A percentile compares a stretch with the other conserved stretches of the same genome.
Evolutionary conservation across 441 rosid species (phyloP).

Genomic region (Raphanus hybrid): DNA sequence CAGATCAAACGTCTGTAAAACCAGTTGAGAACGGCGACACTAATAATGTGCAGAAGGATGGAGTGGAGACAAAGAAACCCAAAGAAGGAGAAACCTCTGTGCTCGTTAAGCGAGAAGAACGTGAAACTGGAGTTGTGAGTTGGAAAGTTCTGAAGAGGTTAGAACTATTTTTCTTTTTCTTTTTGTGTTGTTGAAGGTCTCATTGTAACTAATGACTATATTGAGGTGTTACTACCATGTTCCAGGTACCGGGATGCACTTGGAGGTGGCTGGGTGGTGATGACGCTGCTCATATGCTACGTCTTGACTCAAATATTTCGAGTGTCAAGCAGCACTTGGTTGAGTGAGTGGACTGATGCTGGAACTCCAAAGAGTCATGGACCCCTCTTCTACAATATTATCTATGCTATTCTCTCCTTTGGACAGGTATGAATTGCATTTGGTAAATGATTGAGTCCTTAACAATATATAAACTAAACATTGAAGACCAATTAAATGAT

Average conservation of each 20-base stretch:
- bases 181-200: not conserved
- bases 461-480: constrained; percentile 3
- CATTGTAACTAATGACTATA: too few species aligned
- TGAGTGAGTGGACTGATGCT: constrained; percentile 96
- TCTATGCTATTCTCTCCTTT: constrained; percentile 78
- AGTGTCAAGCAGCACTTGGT: constrained; percentile 95
- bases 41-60: constrained; percentile 50
- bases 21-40: constrained; percentile 60
- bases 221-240: constrained; percentile 19
- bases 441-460: constrained; percentile 16
- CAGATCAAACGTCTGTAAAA: constrained; percentile 49
- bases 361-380: constrained; percentile 60
- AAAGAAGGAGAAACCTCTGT: constrained; percentile 87
- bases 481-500: too few species aligned
- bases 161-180: not conserved
- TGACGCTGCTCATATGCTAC: constrained; percentile 83
- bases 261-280: constrained; percentile 96
- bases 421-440: constrained; percentile 71
- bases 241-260: constrained; percentile 94
- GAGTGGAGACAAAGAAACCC: constrained; percentile 48
- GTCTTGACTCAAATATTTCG: constrained; percentile 76
- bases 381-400: constrained; percentile 71
- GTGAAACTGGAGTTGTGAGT: constrained; percentile 96
- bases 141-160: constrained; percentile 85
- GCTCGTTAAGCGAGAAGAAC: constrained; percentile 94